Conservation (phyloP, 805 yeast species). For the Ogataea ramenticola region DNA sequence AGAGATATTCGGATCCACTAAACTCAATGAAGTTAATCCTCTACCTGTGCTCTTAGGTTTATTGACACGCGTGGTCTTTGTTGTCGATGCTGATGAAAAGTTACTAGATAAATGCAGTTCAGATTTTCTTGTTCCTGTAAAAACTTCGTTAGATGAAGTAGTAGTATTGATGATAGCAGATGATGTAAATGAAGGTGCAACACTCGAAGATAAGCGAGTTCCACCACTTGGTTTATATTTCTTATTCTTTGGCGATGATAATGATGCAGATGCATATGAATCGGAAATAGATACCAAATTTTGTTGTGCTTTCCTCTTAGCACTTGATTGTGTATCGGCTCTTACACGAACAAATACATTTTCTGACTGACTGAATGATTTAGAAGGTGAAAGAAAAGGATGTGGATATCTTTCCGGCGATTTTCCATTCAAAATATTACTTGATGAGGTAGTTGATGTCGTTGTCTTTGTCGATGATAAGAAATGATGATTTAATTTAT, state of each 20-base stretch:
- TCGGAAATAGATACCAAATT: too few species aligned
- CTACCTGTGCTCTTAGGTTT: neutral
- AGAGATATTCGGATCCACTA: neutral
- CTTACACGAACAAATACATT: neutral
- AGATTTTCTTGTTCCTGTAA: too few species aligned
- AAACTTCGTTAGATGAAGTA: too few species aligned
- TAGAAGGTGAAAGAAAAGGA: neutral
- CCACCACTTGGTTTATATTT: neutral
- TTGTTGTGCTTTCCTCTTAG: neutral
- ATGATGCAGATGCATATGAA: neutral
- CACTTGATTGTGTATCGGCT: neutral
- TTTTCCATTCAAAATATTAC: too few species aligned
- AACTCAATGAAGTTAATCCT: neutral
- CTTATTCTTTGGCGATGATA: neutral
- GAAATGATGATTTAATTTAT: too few species aligned
- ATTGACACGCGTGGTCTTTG: neutral
- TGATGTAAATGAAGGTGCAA: too few species aligned
- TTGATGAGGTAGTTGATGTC: too few species aligned
- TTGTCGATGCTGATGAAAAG: too few species aligned
- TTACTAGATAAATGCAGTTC: too few species aligned
- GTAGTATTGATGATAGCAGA: too few species aligned
- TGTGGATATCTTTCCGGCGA: neutral
- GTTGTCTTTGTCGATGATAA: too few species aligned
- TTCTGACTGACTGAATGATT: neutral
- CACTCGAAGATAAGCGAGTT: too few species aligned